phyloP scores from a whole-genome alignment of 345 rosid species.

The Eucalyptus globulus region DNA sequence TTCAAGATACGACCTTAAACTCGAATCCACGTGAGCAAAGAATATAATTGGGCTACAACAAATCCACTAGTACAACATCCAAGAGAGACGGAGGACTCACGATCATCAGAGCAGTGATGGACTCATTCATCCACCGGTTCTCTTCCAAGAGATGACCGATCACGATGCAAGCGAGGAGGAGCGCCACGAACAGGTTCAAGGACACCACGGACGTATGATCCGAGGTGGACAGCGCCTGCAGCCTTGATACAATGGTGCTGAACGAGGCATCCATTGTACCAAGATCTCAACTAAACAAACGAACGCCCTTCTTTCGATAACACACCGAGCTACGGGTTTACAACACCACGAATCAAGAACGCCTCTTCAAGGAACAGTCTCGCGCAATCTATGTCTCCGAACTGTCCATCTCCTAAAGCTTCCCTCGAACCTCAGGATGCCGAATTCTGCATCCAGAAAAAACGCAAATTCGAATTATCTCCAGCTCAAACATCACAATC shows the following conservation, averaged over 20 bases:
- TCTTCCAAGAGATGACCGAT: constrained; percentile 96
- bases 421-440: not conserved
- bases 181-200: constrained; percentile 81
- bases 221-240: constrained; percentile 41
- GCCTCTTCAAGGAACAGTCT: not conserved
- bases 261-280: constrained; percentile 20
- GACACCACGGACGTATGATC: constrained; percentile 91
- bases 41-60: not conserved
- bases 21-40: not conserved
- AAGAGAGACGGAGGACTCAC: constrained; percentile 27
- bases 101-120: constrained; percentile 83
- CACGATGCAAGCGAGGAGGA: constrained; percentile 90
- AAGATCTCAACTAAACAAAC: not conserved
- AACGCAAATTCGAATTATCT: not conserved
- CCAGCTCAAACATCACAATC: not conserved
- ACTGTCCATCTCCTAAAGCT: not conserved
- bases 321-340: not conserved
- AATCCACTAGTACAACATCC: not conserved
- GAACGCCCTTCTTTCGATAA: not conserved
- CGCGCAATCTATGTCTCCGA: not conserved
- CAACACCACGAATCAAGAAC: not conserved
- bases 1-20: not conserved
- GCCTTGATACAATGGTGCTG: constrained; percentile 8
- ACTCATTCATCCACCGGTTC: constrained; percentile 94
- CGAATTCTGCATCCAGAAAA: not conserved